Percentiles rank a stretch among this genome's conserved stretches.
These are phyloP conservation scores for Teratosphaeriaceae sp. DNA, from an alignment of 2,329 filamentous ascomycete genomes.

Conservation along the genomic window DNA sequence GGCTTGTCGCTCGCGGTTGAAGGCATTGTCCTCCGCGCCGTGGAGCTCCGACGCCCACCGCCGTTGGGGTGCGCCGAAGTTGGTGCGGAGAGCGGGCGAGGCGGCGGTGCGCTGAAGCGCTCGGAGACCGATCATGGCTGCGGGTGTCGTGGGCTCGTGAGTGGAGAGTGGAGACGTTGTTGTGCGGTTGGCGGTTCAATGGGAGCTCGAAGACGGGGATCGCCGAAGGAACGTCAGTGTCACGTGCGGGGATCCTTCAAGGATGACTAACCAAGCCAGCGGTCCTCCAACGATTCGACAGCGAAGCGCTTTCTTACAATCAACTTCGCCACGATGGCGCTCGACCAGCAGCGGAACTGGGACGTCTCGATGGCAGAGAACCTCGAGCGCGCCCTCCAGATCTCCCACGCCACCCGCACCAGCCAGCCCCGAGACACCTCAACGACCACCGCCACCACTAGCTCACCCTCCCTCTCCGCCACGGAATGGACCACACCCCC, in stretches of 20 bases:
- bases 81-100: conserved; percentile 23
- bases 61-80: conserved; percentile 10
- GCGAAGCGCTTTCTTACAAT: too few relatives aligned
- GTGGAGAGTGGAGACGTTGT: background rate
- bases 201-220: conserved; percentile 2
- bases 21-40: conserved; percentile 73
- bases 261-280: too few relatives aligned
- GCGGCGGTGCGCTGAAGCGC: conserved; percentile 16
- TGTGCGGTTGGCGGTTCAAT: background rate
- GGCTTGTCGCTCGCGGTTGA: conserved; percentile 86
- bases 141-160: background rate
- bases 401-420: too few relatives aligned
- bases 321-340: conserved; percentile 25
- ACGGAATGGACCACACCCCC: conserved; percentile 20
- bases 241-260: too few relatives aligned
- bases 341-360: conserved; percentile 31
- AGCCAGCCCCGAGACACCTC: too few relatives aligned
- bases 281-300: too few relatives aligned
- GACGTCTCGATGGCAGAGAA: conserved; percentile 30
- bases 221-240: too few relatives aligned
- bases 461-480: too few relatives aligned
- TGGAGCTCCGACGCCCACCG: conserved; percentile 30
- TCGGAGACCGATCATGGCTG: conserved; percentile 24
- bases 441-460: too few relatives aligned
- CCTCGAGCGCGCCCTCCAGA: conserved; percentile 19